These are phyloP conservation scores for Aspergillus versicolor DNA, from an alignment of 2,329 filamentous ascomycete genomes.

Conservation along the genomic window DNA sequence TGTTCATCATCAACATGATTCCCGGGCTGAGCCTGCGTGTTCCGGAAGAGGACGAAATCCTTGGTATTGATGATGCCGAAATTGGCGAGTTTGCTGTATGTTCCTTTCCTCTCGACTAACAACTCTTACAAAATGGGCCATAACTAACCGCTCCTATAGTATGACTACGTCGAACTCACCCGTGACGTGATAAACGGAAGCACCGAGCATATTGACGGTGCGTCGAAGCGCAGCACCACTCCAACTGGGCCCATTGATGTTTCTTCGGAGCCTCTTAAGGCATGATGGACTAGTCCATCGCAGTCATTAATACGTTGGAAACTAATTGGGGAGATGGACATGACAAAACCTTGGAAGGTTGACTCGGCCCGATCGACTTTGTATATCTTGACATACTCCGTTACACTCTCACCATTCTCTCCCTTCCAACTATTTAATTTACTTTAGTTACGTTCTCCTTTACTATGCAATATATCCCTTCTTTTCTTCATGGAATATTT, in stretches of 20 bases:
- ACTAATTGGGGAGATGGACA: no score
- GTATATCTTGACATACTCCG: background rate
- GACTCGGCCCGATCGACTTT: background rate
- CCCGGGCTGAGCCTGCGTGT: constrained; percentile 74
- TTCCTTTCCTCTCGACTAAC: constrained; percentile 15
- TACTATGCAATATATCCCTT: background rate
- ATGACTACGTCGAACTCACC: constrained; percentile 85
- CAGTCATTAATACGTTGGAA: no score
- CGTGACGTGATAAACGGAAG: constrained; percentile 59
- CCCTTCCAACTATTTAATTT: background rate
- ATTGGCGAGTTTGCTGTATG: constrained; percentile 84
- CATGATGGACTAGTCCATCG: background rate
- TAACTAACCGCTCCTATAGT: constrained; percentile 43
- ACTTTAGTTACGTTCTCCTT: background rate
- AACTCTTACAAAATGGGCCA: no score
- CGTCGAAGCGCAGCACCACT: constrained; percentile 32
- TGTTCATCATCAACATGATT: constrained; percentile 76
- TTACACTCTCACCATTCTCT: background rate
- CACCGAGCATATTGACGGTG: constrained; percentile 23
- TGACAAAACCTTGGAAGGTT: no score
- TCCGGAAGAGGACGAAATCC: constrained; percentile 73
- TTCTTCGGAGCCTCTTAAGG: constrained; percentile 24
- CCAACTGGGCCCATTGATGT: constrained; percentile 22
- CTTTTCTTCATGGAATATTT: background rate
- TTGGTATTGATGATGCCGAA: constrained; percentile 85